Evolutionary conservation across 192 early-diverging fungal genomes (phyloP), one percentile per base, ranked within the genome.

Genomic region (Coemansia sp.): DNA sequence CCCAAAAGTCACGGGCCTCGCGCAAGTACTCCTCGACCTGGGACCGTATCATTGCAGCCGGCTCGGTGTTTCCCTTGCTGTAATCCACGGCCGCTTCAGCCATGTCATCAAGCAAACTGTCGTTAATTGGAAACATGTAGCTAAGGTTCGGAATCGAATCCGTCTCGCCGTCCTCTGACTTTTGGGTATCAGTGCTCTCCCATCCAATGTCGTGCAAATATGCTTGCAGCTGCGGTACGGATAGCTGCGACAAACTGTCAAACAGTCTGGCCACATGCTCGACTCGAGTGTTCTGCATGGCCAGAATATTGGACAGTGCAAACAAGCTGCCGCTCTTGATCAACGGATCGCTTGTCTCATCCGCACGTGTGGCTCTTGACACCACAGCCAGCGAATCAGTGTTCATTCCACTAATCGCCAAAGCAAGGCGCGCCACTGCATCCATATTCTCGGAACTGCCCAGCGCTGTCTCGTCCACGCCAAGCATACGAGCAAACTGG

Each of bases 181-280:
- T 60, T 23, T 45, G 29, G 21, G 22, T 17, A 29, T 63, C 32
- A 10, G 23, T 43, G 27, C 23, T 27, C 3, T 48, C 43, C 76
- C 76, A 79, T 7, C 76, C 71, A 37, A 73, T 54, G 21, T 63
- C 58, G 2, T 62, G 52, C 0, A 79, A n/a, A 29, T 54, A 79
- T 21, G 35, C 11, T 43, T 54, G 27, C 29, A 67, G 43, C 0
- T 73, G 53, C 1, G 15, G 9, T 2, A 53, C 37, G 12, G 55
- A 9, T 29, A 73, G 24, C 17, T 49, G 39, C 3, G 58, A 49
- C 0, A 79, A 27, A 32, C 54, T 65, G n/a, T 32, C 27, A 47
- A 79, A 58, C 2, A 79, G 19, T 1, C 53, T 49, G 0, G 71
- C 41, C 2, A 70, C 58, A 5, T 47, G 24, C 10, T 58, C 49